Conservation (phyloP, 1,139 yeast species). For the Saccharomycopsis crataegensis region DNA sequence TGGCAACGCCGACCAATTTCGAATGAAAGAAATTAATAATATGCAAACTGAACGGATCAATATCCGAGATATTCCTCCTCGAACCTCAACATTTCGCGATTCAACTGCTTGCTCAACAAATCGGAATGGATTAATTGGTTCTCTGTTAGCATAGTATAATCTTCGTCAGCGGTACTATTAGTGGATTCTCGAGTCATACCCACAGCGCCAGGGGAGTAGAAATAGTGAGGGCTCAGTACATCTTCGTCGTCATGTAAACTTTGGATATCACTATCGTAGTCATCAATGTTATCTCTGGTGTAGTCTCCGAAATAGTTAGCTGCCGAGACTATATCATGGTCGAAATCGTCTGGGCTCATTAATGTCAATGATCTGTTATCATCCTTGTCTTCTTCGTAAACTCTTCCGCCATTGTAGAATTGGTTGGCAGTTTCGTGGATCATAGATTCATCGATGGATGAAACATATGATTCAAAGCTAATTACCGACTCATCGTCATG, state of each 20-base stretch:
- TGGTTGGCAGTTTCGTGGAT: constrained; percentile 10
- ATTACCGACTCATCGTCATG: neutral
- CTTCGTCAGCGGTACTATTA: neutral
- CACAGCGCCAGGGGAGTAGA: no score
- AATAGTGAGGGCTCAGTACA: no score
- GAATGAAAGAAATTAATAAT: neutral
- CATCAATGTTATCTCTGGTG: constrained; percentile 11
- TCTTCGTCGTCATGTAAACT: constrained; percentile 6
- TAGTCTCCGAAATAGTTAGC: neutral
- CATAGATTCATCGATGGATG: constrained; percentile 10
- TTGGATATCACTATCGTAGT: constrained; percentile 14
- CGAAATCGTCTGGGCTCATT: constrained; percentile 13
- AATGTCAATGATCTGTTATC: neutral
- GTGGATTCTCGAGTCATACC: no score
- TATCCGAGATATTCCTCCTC: constrained; percentile 4
- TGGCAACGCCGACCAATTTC: no score
- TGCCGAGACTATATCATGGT: neutral
- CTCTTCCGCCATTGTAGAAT: constrained; percentile 3
- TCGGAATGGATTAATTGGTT: neutral
- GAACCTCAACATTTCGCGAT: neutral
- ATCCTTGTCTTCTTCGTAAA: neutral
- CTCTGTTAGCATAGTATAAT: neutral
- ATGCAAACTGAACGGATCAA: neutral
- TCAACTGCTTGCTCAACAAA: constrained; percentile 3
- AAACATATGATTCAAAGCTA: constrained; percentile 9